Conservation (phyloP, 2,329 filamentous ascomycete genomes). For the Nemania serpens region DNA sequence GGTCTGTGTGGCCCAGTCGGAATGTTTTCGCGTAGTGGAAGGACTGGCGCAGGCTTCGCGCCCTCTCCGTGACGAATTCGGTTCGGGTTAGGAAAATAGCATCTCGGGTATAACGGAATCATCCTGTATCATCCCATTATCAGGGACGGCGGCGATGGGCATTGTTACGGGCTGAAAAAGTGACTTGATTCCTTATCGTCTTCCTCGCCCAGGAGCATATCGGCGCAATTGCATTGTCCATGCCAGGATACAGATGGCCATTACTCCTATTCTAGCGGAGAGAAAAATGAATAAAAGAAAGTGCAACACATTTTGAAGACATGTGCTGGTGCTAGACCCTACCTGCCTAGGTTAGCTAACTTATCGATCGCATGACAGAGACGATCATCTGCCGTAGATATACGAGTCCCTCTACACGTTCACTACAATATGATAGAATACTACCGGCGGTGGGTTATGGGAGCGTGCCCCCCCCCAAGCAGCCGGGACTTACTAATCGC, state of each 20-base stretch:
- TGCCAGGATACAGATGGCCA: not conserved
- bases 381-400: too few species aligned
- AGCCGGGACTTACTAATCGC: not conserved
- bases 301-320: not conserved
- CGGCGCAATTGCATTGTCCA: constrained; percentile 1
- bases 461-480: too few species aligned
- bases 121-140: constrained; percentile 17
- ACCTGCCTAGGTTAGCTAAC: too few species aligned
- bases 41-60: not conserved
- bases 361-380: too few species aligned
- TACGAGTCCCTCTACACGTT: too few species aligned
- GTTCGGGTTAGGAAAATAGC: constrained; percentile 5
- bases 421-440: too few species aligned
- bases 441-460: too few species aligned
- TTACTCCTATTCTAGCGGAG: too few species aligned
- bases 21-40: not conserved
- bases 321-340: not conserved
- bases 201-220: constrained; percentile 2
- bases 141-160: constrained; percentile 5
- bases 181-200: constrained; percentile 9
- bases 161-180: constrained; percentile 10
- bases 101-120: constrained; percentile 6
- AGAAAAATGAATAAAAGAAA: not conserved
- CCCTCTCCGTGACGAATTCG: constrained; percentile 4
- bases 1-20: not conserved